Percentiles rank a stretch among this genome's conserved stretches.
These are phyloP conservation scores for Scytalidium sp. DNA, from an alignment of 2,329 filamentous ascomycete genomes.

Conservation along the genomic window DNA sequence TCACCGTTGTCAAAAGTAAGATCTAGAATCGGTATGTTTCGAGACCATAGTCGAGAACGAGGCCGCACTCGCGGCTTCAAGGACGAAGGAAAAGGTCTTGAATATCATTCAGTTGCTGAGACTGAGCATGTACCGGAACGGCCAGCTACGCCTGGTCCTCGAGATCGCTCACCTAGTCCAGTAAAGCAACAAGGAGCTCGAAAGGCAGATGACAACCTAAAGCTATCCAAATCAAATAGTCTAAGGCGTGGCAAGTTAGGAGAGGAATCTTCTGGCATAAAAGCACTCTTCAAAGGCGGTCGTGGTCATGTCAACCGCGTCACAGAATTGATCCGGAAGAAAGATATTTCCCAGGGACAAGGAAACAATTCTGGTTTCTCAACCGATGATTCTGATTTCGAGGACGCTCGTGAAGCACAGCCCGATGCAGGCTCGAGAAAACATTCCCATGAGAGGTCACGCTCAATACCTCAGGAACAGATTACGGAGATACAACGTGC, in stretches of 20 bases:
- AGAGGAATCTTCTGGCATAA: conserved; percentile 55
- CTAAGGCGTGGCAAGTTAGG: conserved; percentile 36
- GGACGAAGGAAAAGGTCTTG: conserved; percentile 31
- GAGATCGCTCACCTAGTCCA: conserved; percentile 33
- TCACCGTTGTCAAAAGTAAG: conserved; percentile 47
- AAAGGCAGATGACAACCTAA: conserved; percentile 44
- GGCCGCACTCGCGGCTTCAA: conserved; percentile 39
- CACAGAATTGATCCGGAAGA: conserved; percentile 57
- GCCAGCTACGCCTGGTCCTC: conserved; percentile 10
- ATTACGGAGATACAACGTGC: conserved; percentile 7
- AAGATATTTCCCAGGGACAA: conserved; percentile 42
- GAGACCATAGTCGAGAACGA: conserved; percentile 41
- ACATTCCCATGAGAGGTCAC: conserved; percentile 37
- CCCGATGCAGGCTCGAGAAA: conserved; percentile 33
- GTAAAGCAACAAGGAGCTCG: conserved; percentile 32
- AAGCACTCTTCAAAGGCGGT: conserved; percentile 75
- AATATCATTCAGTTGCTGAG: background rate
- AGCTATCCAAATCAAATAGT: conserved; percentile 46
- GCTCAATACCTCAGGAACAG: conserved; percentile 8
- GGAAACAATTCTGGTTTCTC: conserved; percentile 37
- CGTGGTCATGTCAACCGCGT: conserved; percentile 62
- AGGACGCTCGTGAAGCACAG: conserved; percentile 35
- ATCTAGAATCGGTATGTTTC: conserved; percentile 33
- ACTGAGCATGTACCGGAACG: conserved; percentile 23
- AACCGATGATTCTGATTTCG: conserved; percentile 45